Percentiles rank a stretch among this genome's conserved stretches.
Evolutionary conservation across 2,329 filamentous ascomycete species (phyloP).

Genomic region (Fusarium nisikadoi): DNA sequence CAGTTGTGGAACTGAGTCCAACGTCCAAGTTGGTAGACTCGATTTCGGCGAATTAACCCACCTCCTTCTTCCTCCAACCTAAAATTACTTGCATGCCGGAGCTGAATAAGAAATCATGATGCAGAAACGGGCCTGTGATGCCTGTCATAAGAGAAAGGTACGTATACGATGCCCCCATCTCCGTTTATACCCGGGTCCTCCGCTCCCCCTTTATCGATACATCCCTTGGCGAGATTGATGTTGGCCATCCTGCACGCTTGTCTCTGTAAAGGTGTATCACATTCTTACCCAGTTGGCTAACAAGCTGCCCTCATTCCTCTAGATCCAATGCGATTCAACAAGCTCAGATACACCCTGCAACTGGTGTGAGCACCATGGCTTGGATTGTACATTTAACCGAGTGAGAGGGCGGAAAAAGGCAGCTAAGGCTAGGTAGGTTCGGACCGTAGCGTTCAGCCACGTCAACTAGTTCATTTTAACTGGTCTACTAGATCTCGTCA

Average conservation of each 20-base stretch:
- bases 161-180: conserved; percentile 12
- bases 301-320: background rate
- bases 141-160: conserved; percentile 41
- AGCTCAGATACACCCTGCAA: conserved; percentile 23
- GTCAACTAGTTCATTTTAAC: background rate
- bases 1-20: background rate
- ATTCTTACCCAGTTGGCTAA: conserved; percentile 2
- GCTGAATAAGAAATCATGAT: conserved; percentile 9
- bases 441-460: background rate
- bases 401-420: conserved; percentile 39
- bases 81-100: background rate
- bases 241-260: background rate
- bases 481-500: conserved; percentile 12
- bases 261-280: background rate
- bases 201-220: background rate
- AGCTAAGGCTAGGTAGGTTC: conserved; percentile 26
- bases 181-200: background rate
- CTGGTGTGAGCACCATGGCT: conserved; percentile 40
- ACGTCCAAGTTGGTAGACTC: background rate
- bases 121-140: conserved; percentile 38
- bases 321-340: conserved; percentile 40
- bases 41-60: background rate
- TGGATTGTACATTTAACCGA: conserved; percentile 41
- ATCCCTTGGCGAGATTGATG: conserved; percentile 9
- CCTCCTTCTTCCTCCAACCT: background rate